Base-by-base conservation (phyloP, 208 protist genomes). In the Kentomonas sorsogonicus region DNA sequence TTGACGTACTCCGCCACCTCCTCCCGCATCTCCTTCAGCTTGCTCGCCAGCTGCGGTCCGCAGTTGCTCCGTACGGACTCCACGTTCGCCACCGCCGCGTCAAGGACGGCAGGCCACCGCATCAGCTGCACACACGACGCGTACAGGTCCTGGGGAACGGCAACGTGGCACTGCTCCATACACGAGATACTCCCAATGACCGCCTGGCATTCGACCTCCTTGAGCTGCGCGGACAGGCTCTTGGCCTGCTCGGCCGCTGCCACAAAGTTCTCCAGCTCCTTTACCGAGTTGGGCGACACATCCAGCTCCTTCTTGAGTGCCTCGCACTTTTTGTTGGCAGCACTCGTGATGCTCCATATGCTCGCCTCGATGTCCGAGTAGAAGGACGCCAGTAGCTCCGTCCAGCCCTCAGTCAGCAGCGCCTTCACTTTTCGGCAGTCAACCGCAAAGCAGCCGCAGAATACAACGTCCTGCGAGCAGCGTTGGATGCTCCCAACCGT, bases 381-480 rank as follows among this genome's bases (percentile, higher is more conserved):
- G 60, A 90, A 81, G 13, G 67, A 52, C 34, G 73, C 29, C 22
- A 88, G 46, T 55, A 78, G 85, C 26, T 46, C 41, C 23, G 72
- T 50, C 88, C 88, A 94, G 11, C 83, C 63, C 26, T 65, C 63
- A 6, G 31, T 48, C 34, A 84, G 81, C 34, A 77, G 66, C 26
- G 60, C 51, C 53, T 86, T 86, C 6, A 91, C 51, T 1, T 71
- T 62, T 22, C 45, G 65, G 55, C 79, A 89, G 25, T 72, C 66
- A 33, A 94, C 79, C 16, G 74, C 77, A 50, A 94, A 71, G 31
- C 78, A 78, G n/a, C 84, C 84, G 62, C 72, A 85, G 54, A 79
- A 89, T 13, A 94, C 77, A 52, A 73, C 48, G 63, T 86, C 69
- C n/a, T 60, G 66, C 11, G 84, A 85, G n/a, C 57, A 55, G 23